Base-by-base conservation (phyloP, 2,329 filamentous ascomycete genomes). In the Davidsoniella virescens region DNA sequence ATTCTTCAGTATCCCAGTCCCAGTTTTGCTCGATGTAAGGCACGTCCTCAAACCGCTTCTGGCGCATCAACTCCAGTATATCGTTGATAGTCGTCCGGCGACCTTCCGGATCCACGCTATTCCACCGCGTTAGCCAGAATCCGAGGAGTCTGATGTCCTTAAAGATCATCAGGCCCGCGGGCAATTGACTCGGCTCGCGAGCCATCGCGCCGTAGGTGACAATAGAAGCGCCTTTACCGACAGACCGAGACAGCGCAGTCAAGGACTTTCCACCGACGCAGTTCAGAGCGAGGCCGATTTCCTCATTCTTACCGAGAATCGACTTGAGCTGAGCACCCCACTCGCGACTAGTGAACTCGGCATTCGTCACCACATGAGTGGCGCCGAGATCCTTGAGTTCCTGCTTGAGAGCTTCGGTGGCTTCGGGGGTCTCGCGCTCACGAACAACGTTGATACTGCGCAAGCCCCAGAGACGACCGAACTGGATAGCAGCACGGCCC, bases 191-290 rank as follows among this genome's bases (percentile, higher is more conserved):
- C 0, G 90, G 88, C 67, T 94, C 82, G 62, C 84, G 84, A 33
- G 84, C 80, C 92, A 98, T 98, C 47, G 85, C 90, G 23, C 92
- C 92, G 62, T 98, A 98, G 4, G 90, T 94, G 20, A 98, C 87
- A 64, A 96, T 71, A 51, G 82, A 80, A 1, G 76, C 84, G 18
- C 77, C 75, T 0, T 77, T 68, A 4, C 74, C 72, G 2, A 98
- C 71, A 5, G 76, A 73, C 59, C 87, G 85, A 5, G 88, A 82
- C 60, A 98, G 70, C 1, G 80, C 75, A 25, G 82, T 82, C 3
- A 87, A 87, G 9, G 81, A 78, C 62, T 88, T 86, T 4, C 92
- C 92, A 37, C 92, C 92, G 0, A 98, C 90, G 62, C 92, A 96
- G 64, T 98, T 98, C 52, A 98, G 65, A 0, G 80, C 92, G 1